These are phyloP conservation scores for Vigna radiata DNA, from an alignment of 306 rosid genomes.

Conservation along the genomic window DNA sequence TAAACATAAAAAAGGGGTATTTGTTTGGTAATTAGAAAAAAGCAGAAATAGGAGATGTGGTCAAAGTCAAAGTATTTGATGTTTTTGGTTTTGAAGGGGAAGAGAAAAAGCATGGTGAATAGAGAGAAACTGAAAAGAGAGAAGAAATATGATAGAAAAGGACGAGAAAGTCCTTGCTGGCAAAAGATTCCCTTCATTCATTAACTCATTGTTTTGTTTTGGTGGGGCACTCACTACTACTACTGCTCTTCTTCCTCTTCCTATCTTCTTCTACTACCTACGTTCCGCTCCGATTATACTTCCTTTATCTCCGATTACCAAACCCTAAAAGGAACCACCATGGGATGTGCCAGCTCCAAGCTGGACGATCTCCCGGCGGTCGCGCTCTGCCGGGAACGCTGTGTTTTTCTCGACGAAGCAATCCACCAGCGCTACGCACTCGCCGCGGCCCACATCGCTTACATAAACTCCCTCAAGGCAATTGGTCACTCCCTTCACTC, in stretches of 20 bases:
- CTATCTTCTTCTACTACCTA: too few species aligned
- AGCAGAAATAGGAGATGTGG: too few species aligned
- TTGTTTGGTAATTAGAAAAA: too few species aligned
- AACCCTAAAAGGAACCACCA: constrained; percentile 26
- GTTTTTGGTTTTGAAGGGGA: too few species aligned
- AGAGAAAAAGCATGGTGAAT: too few species aligned
- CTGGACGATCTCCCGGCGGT: constrained; percentile 96
- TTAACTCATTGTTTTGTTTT: background rate
- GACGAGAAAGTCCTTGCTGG: constrained; percentile 91
- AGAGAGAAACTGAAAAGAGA: too few species aligned
- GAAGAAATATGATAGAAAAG: constrained; percentile 44
- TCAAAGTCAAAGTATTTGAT: too few species aligned
- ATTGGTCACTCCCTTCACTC: constrained; percentile 72
- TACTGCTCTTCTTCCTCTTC: too few species aligned
- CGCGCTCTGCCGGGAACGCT: constrained; percentile 79
- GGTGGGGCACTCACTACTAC: background rate
- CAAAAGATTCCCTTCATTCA: constrained; percentile 73
- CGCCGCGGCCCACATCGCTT: constrained; percentile 76
- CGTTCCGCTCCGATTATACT: too few species aligned
- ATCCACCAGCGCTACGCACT: constrained; percentile 77
- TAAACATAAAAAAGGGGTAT: too few species aligned
- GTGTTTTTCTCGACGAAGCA: constrained; percentile 75
- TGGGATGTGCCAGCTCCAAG: constrained; percentile 97
- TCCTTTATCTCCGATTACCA: too few species aligned
- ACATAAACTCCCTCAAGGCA: constrained; percentile 68